Evolutionary conservation across 2,329 filamentous ascomycete species (phyloP).

Genomic region (Macrophomina pseudophaseolina): DNA sequence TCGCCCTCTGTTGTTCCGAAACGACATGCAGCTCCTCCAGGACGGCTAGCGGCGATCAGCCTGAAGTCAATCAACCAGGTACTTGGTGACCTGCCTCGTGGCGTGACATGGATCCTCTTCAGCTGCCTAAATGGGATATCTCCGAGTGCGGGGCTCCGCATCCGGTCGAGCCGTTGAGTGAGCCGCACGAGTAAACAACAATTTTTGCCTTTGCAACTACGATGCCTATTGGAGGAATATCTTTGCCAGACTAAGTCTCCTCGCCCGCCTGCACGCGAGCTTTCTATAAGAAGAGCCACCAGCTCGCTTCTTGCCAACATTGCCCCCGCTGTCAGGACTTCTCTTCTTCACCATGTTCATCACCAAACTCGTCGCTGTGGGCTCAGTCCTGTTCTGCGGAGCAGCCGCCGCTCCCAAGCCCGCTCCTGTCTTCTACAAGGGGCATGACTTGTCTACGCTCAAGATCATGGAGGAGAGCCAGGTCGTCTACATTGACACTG

Average conservation of each 20-base stretch:
- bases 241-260: not conserved
- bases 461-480: slow-evolving; percentile 22
- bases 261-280: not conserved
- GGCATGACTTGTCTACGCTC: slow-evolving; percentile 21
- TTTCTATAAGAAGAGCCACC: not conserved
- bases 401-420: not conserved
- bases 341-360: not conserved
- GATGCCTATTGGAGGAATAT: slow-evolving; percentile 15
- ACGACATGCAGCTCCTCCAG: not conserved
- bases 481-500: slow-evolving; percentile 39
- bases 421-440: slow-evolving; percentile 24
- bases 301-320: not conserved
- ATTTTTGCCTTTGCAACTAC: not conserved
- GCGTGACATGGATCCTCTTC: not conserved
- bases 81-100: not conserved
- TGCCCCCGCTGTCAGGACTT: not conserved
- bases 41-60: slow-evolving; percentile 13
- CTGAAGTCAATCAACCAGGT: slow-evolving; percentile 2
- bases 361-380: slow-evolving; percentile 4
- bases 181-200: slow-evolving; percentile 9
- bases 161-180: not conserved
- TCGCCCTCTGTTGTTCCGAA: not conserved
- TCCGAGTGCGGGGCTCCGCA: slow-evolving; percentile 20
- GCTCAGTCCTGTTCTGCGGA: slow-evolving; percentile 12
- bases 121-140: slow-evolving; percentile 2